phyloP scores from a whole-genome alignment of 768 basidiomycete species.

The Suillus americanus region DNA sequence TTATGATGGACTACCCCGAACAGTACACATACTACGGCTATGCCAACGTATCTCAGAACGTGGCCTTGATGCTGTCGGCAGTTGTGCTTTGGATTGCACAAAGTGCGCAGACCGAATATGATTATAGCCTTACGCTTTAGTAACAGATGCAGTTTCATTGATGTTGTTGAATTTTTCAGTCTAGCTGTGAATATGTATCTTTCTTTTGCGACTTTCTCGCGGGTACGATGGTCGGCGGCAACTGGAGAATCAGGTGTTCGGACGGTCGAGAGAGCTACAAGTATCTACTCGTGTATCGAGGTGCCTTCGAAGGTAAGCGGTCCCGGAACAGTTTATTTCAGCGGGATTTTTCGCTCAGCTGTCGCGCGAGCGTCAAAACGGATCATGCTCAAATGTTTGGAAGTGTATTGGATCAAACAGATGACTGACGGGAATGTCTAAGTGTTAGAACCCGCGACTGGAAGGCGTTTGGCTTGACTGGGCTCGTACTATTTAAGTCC shows the following conservation, averaged over 20 bases:
- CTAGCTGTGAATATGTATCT: background rate
- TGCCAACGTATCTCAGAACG: slow-evolving; percentile 94
- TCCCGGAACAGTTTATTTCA: background rate
- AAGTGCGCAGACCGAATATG: slow-evolving; percentile 82
- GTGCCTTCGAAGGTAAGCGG: background rate
- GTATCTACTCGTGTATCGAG: background rate
- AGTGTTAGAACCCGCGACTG: background rate
- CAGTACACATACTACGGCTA: slow-evolving; percentile 90
- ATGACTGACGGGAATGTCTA: background rate
- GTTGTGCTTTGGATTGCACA: slow-evolving; percentile 93
- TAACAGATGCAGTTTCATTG: background rate
- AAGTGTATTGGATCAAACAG: background rate
- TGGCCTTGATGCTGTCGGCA: slow-evolving; percentile 79
- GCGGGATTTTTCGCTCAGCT: background rate
- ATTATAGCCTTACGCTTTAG: slow-evolving; percentile 83
- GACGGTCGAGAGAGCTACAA: background rate
- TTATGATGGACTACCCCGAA: slow-evolving; percentile 68
- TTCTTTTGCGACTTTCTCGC: background rate
- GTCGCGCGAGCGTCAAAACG: background rate
- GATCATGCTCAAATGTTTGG: background rate
- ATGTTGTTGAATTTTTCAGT: background rate
- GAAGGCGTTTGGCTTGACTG: too few species aligned
- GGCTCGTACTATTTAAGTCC: background rate
- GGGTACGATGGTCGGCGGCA: background rate
- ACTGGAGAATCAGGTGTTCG: background rate